Percentiles rank a stretch among this genome's conserved stretches.
phyloP scores from a whole-genome alignment of 257 asterid species.

The Solanum raphanifolium region DNA sequence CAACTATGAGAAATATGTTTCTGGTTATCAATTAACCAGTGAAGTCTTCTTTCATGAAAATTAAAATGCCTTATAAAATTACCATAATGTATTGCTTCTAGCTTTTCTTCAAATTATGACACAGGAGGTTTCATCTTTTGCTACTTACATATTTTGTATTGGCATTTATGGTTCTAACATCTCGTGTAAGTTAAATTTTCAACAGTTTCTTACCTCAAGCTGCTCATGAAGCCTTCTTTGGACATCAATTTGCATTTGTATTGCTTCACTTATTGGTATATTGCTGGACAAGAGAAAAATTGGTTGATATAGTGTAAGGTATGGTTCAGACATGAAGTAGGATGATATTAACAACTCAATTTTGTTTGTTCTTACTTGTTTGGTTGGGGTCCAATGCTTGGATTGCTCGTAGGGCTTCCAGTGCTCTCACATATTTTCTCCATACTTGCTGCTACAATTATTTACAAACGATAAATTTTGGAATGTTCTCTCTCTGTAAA shows the following conservation, averaged over 20 bases:
- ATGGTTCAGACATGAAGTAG: not conserved
- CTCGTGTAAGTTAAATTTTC: not conserved
- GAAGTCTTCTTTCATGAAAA: not conserved
- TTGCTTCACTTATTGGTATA: slow-evolving; percentile 55
- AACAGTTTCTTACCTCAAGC: slow-evolving; percentile 55
- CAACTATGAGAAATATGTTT: not conserved
- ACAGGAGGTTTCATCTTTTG: not conserved
- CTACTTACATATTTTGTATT: not conserved
- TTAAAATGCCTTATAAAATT: not conserved
- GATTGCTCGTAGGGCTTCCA: slow-evolving; percentile 39
- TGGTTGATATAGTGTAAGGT: not conserved
- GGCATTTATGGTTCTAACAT: not conserved
- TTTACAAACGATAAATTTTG: slow-evolving; percentile 11
- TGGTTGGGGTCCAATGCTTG: slow-evolving; percentile 37
- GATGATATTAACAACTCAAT: not conserved
- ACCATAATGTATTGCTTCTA: not conserved
- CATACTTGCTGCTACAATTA: slow-evolving; percentile 37
- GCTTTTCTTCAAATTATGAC: not conserved
- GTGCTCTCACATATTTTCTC: slow-evolving; percentile 45
- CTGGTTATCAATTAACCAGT: not conserved
- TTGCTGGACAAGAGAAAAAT: slow-evolving; percentile 37
- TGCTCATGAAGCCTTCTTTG: slow-evolving; percentile 77
- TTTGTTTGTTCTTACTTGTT: slow-evolving; percentile 37
- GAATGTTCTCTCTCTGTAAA: not conserved
- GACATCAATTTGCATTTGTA: slow-evolving; percentile 84